These are phyloP conservation scores for Acanthamoeba culbertsoni DNA, from an alignment of 208 protist species.

Conservation along the genomic window DNA sequence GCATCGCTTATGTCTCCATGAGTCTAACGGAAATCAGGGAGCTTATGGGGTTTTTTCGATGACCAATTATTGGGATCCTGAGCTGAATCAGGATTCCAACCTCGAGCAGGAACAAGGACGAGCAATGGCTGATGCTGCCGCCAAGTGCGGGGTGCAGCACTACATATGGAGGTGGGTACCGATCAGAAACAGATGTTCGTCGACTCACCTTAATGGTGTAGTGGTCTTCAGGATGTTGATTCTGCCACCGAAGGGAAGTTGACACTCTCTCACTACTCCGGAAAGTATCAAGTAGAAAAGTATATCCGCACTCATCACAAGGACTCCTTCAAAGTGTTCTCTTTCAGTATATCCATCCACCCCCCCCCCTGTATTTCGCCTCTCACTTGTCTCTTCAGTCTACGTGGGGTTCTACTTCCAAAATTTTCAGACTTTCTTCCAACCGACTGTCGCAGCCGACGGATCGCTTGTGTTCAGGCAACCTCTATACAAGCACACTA, in stretches of 20 bases:
- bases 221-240: neutral
- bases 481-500: neutral
- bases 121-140: neutral
- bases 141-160: neutral
- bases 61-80: neutral
- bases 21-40: neutral
- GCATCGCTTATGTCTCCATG: neutral
- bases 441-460: neutral
- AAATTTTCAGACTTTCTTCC: neutral
- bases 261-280: neutral
- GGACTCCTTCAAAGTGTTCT: neutral
- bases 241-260: neutral
- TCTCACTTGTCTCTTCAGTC: neutral
- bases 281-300: neutral
- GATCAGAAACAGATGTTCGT: neutral
- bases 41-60: neutral
- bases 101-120: neutral
- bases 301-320: neutral
- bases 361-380: neutral
- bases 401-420: slow-evolving; percentile 4
- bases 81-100: neutral
- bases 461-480: neutral
- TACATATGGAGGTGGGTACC: neutral
- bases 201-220: neutral
- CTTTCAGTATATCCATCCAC: neutral